Percentiles rank a stretch among this genome's conserved stretches.
These are phyloP conservation scores for Taiozyma onychis DNA, from an alignment of 1,139 yeast species.

Conservation along the genomic window DNA sequence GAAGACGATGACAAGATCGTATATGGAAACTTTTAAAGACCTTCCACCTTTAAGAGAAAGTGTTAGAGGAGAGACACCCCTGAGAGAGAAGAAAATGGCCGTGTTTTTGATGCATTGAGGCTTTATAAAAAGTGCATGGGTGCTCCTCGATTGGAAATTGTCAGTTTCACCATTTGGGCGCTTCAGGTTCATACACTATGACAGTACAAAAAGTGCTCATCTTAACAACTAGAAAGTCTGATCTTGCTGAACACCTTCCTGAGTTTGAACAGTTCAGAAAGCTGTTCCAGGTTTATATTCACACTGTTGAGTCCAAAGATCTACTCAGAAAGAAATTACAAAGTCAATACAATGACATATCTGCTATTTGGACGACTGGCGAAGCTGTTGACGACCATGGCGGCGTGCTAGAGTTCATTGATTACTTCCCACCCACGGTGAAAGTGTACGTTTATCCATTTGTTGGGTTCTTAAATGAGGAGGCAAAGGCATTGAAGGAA, in stretches of 20 bases:
- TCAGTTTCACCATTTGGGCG: not conserved
- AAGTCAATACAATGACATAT: constrained; percentile 32
- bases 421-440: constrained; percentile 43
- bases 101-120: not conserved
- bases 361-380: constrained; percentile 64
- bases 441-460: constrained; percentile 58
- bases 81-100: not conserved
- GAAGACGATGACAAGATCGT: not conserved
- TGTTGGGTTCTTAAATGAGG: constrained; percentile 62
- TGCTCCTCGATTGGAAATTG: not conserved
- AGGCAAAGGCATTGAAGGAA: constrained; percentile 35
- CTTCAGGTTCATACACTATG: constrained; percentile 1
- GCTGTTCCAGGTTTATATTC: constrained; percentile 22
- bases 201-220: constrained; percentile 24
- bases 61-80: not conserved
- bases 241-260: constrained; percentile 22
- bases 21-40: not conserved
- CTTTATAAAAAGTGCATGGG: not conserved
- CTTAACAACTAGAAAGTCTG: constrained; percentile 22
- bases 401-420: constrained; percentile 43
- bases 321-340: constrained; percentile 23
- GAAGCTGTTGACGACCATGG: constrained; percentile 47
- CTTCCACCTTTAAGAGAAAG: not conserved
- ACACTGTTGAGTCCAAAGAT: constrained; percentile 21
- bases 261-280: constrained; percentile 22